Evolutionary conservation across 192 early-diverging fungal genomes (phyloP).

Genomic region (Neocallimastix lanati): DNA sequence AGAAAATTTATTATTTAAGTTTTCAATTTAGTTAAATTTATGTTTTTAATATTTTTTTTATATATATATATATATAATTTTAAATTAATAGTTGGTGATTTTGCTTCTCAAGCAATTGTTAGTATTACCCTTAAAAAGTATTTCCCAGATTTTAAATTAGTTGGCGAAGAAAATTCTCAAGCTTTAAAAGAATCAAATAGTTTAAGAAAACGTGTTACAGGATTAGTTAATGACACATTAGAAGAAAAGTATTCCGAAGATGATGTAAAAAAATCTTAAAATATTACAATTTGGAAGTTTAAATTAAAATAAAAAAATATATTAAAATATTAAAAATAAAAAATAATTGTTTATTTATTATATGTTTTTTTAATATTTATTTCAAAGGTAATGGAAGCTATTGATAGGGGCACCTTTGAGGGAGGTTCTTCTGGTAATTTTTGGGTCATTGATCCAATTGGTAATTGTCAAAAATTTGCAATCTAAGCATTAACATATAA

Average conservation of each 20-base stretch:
- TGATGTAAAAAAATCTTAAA: too few species aligned
- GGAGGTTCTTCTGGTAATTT: conserved; percentile 53
- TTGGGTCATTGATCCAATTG: conserved; percentile 46
- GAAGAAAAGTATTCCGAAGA: conserved; percentile 35
- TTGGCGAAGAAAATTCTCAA: conserved; percentile 88
- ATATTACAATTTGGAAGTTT: too few species aligned
- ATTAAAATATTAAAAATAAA: not conserved
- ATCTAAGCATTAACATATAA: too few species aligned
- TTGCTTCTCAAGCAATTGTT: conserved; percentile 85
- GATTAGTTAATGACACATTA: conserved; percentile 53
- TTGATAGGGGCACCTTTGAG: conserved; percentile 73
- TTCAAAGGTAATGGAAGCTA: conserved; percentile 59
- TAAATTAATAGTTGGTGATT: conserved; percentile 61
- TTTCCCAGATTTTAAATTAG: conserved; percentile 78
- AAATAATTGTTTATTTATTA: too few species aligned
- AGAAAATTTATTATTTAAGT: too few species aligned
- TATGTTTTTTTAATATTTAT: too few species aligned
- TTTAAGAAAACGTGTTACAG: conserved; percentile 59
- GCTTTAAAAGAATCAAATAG: conserved; percentile 59
- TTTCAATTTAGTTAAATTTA: too few species aligned
- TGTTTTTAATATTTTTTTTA: too few species aligned
- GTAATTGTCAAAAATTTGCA: conserved; percentile 6
- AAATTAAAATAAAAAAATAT: not conserved
- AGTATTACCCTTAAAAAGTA: conserved; percentile 53
- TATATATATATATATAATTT: not conserved